Percentiles rank a stretch among this genome's conserved stretches.
Evolutionary conservation across 1,284 basidiomycete genomes (phyloP).

Genomic region (Heliocybe sulcata): DNA sequence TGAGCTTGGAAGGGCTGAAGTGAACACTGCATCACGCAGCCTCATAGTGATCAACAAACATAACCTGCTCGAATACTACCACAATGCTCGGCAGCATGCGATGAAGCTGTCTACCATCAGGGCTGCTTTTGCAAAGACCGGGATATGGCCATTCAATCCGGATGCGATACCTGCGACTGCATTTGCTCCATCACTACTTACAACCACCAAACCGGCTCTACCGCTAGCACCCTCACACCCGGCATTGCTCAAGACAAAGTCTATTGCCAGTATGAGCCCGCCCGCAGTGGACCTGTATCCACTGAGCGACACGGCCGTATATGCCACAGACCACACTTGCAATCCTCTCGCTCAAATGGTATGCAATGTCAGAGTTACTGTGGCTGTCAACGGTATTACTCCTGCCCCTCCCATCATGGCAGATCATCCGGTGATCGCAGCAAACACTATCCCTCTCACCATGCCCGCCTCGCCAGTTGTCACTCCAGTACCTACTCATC

Average conservation of each 20-base stretch:
- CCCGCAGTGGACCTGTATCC: not conserved
- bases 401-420: too few relatives aligned
- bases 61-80: conserved; percentile 13
- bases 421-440: too few relatives aligned
- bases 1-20: not conserved
- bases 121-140: conserved; percentile 13
- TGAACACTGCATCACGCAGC: not conserved
- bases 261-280: not conserved
- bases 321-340: too few relatives aligned
- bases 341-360: too few relatives aligned
- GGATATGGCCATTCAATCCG: conserved; percentile 14
- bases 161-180: not conserved
- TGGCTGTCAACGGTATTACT: too few relatives aligned
- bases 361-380: too few relatives aligned
- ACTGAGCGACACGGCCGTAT: too few relatives aligned
- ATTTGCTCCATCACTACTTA: not conserved
- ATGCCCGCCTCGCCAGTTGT: too few relatives aligned
- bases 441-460: too few relatives aligned
- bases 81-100: conserved; percentile 8
- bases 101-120: conserved; percentile 12
- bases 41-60: conserved; percentile 6
- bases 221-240: not conserved
- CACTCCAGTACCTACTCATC: too few relatives aligned
- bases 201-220: not conserved
- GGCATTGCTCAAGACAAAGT: not conserved